Evolutionary conservation across 495 filamentous ascomycete species (phyloP).

Genomic region (Lineolata rhizophorae): DNA sequence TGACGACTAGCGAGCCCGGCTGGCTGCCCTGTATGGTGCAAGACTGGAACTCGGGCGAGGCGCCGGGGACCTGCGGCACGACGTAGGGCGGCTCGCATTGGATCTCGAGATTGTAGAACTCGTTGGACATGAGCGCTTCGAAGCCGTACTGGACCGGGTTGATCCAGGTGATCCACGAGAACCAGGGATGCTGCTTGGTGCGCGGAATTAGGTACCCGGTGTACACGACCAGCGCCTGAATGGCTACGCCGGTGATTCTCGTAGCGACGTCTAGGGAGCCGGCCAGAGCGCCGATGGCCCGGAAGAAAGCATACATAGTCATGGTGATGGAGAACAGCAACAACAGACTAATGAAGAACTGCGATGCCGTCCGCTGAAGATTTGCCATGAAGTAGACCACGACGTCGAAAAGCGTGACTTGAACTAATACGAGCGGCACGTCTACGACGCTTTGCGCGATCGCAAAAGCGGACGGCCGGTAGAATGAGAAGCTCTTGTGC

Average conservation of each 20-base stretch:
- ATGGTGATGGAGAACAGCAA: slow-evolving; percentile 39
- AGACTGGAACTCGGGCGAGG: slow-evolving; percentile 29
- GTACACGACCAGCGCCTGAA: slow-evolving; percentile 50
- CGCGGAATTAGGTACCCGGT: slow-evolving; percentile 62
- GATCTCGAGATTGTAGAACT: slow-evolving; percentile 34
- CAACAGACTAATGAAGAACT: slow-evolving; percentile 64
- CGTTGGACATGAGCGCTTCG: slow-evolving; percentile 23
- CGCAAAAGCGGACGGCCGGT: slow-evolving; percentile 57
- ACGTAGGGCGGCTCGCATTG: slow-evolving; percentile 25
- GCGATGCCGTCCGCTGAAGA: slow-evolving; percentile 43
- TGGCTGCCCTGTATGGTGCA: slow-evolving; percentile 33
- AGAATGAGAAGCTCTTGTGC: slow-evolving; percentile 70
- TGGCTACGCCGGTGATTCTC: slow-evolving; percentile 37
- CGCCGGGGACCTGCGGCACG: slow-evolving; percentile 33
- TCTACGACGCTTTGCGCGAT: slow-evolving; percentile 61
- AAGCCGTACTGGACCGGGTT: slow-evolving; percentile 61
- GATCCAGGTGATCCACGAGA: slow-evolving; percentile 55
- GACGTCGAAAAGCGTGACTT: slow-evolving; percentile 49
- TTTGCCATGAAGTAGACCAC: slow-evolving; percentile 63
- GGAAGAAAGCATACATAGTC: slow-evolving; percentile 62
- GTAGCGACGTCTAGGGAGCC: slow-evolving; percentile 43
- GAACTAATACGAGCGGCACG: slow-evolving; percentile 44
- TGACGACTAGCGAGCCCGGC: slow-evolving; percentile 25
- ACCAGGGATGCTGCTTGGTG: slow-evolving; percentile 56
- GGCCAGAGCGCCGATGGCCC: slow-evolving; percentile 43